phyloP scores from a whole-genome alignment of 169 alveolate genomes.

The Babesia ovis region DNA sequence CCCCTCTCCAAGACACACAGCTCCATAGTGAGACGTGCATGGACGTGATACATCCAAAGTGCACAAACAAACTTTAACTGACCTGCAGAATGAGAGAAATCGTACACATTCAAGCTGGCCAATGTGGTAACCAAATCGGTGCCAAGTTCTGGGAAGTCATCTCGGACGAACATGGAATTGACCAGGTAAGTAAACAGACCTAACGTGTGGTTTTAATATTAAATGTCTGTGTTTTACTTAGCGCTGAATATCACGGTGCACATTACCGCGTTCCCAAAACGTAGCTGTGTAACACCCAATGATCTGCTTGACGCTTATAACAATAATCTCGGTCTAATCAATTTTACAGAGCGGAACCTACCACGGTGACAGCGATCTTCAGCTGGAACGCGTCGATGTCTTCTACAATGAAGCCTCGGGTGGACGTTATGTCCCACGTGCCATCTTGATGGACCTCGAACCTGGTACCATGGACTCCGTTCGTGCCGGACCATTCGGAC shows the following conservation, averaged over 20 bases:
- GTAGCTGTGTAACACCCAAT: neutral
- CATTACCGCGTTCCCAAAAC: neutral
- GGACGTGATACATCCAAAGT: neutral
- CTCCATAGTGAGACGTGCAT: neutral
- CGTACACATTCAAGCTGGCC: constrained; percentile 98
- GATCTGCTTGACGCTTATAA: neutral
- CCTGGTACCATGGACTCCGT: constrained; percentile 99
- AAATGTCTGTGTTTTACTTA: neutral
- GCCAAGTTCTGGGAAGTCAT: constrained; percentile 99
- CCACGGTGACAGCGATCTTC: constrained; percentile 95
- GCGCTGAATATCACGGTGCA: neutral
- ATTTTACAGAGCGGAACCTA: constrained; percentile 90
- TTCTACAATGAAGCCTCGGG: constrained; percentile 97
- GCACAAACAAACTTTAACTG: neutral
- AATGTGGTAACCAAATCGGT: constrained; percentile 99
- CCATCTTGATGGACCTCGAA: constrained; percentile 97
- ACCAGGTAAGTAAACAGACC: constrained; percentile 83
- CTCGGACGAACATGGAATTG: constrained; percentile 99
- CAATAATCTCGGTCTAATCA: constrained; percentile 2
- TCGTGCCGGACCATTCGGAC: constrained; percentile 97
- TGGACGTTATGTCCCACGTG: constrained; percentile 98
- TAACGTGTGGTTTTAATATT: neutral
- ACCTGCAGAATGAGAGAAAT: constrained; percentile 94
- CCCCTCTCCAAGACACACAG: constrained; percentile 3
- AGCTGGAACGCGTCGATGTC: constrained; percentile 94